phyloP scores from a whole-genome alignment of 2,329 filamentous ascomycete genomes.

The Trichoderma koningii region DNA sequence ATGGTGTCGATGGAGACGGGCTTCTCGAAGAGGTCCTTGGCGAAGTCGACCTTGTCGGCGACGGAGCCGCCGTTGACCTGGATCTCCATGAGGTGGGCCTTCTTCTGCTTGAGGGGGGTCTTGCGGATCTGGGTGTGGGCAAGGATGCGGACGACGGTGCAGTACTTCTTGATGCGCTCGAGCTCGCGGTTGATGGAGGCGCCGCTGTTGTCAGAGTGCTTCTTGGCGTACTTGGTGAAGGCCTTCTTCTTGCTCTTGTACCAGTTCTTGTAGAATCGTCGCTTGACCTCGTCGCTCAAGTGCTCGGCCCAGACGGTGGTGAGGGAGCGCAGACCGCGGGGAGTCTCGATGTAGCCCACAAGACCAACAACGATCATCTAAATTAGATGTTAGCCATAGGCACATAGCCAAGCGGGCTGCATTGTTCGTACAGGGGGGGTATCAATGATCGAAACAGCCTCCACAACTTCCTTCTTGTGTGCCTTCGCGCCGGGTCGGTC shows the following conservation, averaged over 20 bases:
- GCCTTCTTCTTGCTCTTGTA: constrained; percentile 99
- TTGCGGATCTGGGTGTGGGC: constrained; percentile 99
- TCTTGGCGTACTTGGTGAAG: constrained; percentile 99
- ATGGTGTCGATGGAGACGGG: constrained; percentile 87
- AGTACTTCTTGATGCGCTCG: constrained; percentile 99
- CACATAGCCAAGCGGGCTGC: constrained; percentile 76
- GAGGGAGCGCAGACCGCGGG: constrained; percentile 97
- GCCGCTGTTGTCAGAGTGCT: constrained; percentile 93
- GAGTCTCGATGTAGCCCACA: constrained; percentile 99
- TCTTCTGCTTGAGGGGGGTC: constrained; percentile 99
- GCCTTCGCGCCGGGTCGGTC: constrained; percentile 99
- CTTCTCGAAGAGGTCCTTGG: constrained; percentile 98
- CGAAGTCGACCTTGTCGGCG: constrained; percentile 96
- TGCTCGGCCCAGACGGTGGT: constrained; percentile 99
- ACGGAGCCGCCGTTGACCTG: constrained; percentile 98
- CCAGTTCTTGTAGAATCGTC: constrained; percentile 99
- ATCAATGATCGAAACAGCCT: constrained; percentile 85
- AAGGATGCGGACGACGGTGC: constrained; percentile 97
- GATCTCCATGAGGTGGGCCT: constrained; percentile 99
- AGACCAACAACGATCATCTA: constrained; percentile 99
- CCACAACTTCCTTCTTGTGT: constrained; percentile 98
- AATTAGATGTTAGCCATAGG: constrained; percentile 70
- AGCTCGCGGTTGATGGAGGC: constrained; percentile 93
- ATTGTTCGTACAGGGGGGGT: constrained; percentile 93
- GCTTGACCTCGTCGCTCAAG: constrained; percentile 97